A percentile compares a stretch with the other conserved stretches of the same genome.
Evolutionary conservation across 2,329 filamentous ascomycete species (phyloP).

Genomic region (Leptographium radiaticola): DNA sequence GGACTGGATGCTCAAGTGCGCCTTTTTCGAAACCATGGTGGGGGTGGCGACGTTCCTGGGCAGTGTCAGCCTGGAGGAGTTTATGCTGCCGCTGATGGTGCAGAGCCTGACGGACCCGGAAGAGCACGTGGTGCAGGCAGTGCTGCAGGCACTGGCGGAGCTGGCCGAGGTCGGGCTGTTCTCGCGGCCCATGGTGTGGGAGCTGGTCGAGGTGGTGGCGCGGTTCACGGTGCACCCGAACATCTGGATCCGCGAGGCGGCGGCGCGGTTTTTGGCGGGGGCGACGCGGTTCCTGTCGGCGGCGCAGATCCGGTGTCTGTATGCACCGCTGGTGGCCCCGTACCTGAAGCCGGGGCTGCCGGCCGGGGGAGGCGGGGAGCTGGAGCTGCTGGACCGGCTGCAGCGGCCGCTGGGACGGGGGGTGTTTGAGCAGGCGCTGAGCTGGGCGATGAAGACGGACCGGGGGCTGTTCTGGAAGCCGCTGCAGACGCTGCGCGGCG

Average conservation of each 20-base stretch:
- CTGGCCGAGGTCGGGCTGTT: constrained; percentile 82
- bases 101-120: constrained; percentile 88
- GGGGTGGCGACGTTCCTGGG: constrained; percentile 86
- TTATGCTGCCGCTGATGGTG: constrained; percentile 89
- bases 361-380: constrained; percentile 43
- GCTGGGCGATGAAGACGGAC: constrained; percentile 74
- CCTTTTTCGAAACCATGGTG: constrained; percentile 91
- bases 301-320: constrained; percentile 72
- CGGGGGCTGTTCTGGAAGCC: constrained; percentile 81
- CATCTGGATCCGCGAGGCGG: constrained; percentile 84
- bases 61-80: constrained; percentile 80
- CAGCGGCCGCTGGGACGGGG: constrained; percentile 69
- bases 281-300: constrained; percentile 62
- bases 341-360: constrained; percentile 63
- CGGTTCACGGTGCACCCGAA: constrained; percentile 91
- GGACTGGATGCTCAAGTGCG: constrained; percentile 93
- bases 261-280: constrained; percentile 69
- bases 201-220: constrained; percentile 69
- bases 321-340: constrained; percentile 66
- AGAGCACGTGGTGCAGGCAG: constrained; percentile 86
- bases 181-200: constrained; percentile 73
- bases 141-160: constrained; percentile 73
- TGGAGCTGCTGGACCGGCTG: constrained; percentile 64
- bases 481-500: constrained; percentile 49
- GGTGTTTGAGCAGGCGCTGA: constrained; percentile 72